Percentiles rank a stretch among this genome's conserved stretches.
phyloP scores from a whole-genome alignment of 148 eudicot genomes.

The Hydrangea macrophylla region DNA sequence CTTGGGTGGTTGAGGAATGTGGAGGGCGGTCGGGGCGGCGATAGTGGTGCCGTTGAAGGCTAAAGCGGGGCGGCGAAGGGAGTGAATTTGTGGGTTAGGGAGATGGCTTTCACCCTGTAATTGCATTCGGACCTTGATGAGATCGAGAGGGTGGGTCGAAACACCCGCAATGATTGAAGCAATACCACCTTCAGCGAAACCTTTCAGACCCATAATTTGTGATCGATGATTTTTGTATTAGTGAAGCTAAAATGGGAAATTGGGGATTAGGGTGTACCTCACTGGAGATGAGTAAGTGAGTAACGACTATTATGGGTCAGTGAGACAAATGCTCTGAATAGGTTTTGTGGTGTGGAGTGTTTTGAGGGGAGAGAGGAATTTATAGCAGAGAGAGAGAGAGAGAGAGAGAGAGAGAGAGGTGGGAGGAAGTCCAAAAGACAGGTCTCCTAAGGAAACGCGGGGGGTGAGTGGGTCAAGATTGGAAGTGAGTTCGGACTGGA shows the following conservation, averaged over 20 bases:
- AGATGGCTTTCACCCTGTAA: constrained; percentile 44
- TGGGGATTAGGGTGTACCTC: constrained; percentile 10
- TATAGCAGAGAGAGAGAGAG: background rate
- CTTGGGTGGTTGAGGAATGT: constrained; percentile 14
- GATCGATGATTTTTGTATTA: background rate
- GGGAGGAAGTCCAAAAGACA: background rate
- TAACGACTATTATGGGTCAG: background rate
- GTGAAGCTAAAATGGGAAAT: background rate
- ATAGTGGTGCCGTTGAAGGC: constrained; percentile 21
- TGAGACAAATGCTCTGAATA: no score
- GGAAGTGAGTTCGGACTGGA: no score
- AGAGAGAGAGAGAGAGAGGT: background rate
- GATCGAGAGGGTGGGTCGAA: constrained; percentile 54
- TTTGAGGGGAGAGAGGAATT: background rate
- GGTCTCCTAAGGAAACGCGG: background rate
- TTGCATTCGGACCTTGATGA: constrained; percentile 63
- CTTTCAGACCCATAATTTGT: constrained; percentile 37
- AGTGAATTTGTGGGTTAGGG: constrained; percentile 2
- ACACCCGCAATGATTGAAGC: constrained; percentile 60
- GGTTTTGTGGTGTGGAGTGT: background rate
- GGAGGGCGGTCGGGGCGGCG: background rate
- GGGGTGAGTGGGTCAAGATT: background rate
- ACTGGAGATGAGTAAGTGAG: constrained; percentile 5
- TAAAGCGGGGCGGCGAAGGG: constrained; percentile 42
- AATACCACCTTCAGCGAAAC: constrained; percentile 56